A percentile compares a stretch with the other conserved stretches of the same genome.
phyloP scores from a whole-genome alignment of 2,329 filamentous ascomycete species.

The Botrytis porri region DNA sequence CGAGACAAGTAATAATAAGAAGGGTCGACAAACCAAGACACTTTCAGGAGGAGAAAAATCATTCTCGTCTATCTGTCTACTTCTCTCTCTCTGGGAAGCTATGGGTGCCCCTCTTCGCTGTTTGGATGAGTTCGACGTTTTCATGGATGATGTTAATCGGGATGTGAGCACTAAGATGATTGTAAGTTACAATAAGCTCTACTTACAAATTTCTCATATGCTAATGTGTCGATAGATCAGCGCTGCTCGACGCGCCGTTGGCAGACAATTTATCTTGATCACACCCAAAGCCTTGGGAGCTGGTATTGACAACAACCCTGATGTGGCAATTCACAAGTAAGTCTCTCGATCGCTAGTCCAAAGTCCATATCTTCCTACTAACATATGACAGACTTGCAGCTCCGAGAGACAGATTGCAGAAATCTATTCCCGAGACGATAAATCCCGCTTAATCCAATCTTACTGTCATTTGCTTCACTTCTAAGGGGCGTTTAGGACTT shows the following conservation, averaged over 20 bases:
- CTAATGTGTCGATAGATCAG: conserved; percentile 56
- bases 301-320: conserved; percentile 54
- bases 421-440: conserved; percentile 32
- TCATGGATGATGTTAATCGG: conserved; percentile 97
- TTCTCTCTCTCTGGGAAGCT: conserved; percentile 93
- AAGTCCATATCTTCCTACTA: conserved; percentile 1
- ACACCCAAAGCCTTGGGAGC: conserved; percentile 81
- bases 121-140: conserved; percentile 97
- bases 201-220: neutral
- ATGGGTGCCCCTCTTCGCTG: conserved; percentile 96
- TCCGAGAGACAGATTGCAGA: conserved; percentile 32
- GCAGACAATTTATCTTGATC: conserved; percentile 92
- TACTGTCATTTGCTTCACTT: neutral
- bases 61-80: conserved; percentile 91
- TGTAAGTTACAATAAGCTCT: conserved; percentile 48
- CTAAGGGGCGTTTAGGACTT: neutral
- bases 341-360: conserved; percentile 23
- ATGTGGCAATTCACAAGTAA: conserved; percentile 76
- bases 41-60: conserved; percentile 96
- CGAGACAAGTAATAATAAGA: conserved; percentile 63
- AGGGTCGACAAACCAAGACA: conserved; percentile 82
- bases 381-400: conserved; percentile 4
- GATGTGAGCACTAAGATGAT: conserved; percentile 93
- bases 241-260: conserved; percentile 80
- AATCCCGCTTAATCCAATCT: neutral